Evolutionary conservation across 176 grass and related monocot species (phyloP).

Genomic region (Pontederia crassipes): DNA sequence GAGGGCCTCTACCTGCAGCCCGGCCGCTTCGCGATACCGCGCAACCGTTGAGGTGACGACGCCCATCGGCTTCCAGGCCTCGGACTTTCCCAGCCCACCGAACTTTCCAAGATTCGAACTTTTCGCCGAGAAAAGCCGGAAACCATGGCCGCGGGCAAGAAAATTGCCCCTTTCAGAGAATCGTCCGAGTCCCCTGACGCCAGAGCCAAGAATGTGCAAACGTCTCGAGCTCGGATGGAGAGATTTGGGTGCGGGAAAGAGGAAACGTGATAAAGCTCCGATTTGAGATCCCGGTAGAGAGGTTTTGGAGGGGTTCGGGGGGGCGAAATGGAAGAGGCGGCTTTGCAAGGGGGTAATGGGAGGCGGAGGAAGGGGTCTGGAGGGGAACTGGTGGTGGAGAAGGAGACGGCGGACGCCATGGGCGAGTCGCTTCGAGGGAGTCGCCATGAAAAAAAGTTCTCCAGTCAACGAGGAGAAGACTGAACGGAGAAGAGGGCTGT

Average conservation of each 20-base stretch:
- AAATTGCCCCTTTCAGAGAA: background rate
- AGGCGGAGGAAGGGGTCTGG: background rate
- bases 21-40: slow-evolving; percentile 52
- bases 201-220: slow-evolving; percentile 35
- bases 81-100: slow-evolving; percentile 21
- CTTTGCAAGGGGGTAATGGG: background rate
- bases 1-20: slow-evolving; percentile 80
- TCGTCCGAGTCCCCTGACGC: slow-evolving; percentile 43
- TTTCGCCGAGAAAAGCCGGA: slow-evolving; percentile 13
- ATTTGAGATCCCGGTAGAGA: slow-evolving; percentile 11
- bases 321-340: background rate
- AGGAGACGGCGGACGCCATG: slow-evolving; percentile 27
- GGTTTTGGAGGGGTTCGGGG: background rate
- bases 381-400: background rate
- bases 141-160: background rate
- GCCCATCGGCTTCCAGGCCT: slow-evolving; percentile 39
- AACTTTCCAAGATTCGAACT: slow-evolving; percentile 12
- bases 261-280: slow-evolving; percentile 15
- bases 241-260: slow-evolving; percentile 17
- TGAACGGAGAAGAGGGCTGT: too few relatives aligned
- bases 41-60: slow-evolving; percentile 24
- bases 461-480: too few relatives aligned
- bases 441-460: slow-evolving; percentile 21
- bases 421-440: slow-evolving; percentile 25
- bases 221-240: slow-evolving; percentile 13